These are phyloP conservation scores for Phoenix dactylifera DNA, from an alignment of 176 grass and related monocot genomes.

Conservation along the genomic window DNA sequence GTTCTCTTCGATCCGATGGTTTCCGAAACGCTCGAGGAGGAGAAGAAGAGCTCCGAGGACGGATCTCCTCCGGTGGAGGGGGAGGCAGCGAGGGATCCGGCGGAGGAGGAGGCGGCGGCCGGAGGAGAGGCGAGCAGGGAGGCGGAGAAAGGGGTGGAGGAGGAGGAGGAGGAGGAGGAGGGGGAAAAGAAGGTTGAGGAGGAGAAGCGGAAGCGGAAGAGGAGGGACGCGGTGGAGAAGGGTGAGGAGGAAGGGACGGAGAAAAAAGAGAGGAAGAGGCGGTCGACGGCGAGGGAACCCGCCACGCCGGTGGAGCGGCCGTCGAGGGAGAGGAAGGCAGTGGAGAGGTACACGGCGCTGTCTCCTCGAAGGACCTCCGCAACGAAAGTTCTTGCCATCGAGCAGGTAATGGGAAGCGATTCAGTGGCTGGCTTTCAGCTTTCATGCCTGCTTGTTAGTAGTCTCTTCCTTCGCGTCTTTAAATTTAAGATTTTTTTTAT, in stretches of 20 bases:
- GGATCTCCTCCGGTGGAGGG: background rate
- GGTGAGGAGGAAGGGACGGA: conserved; percentile 22
- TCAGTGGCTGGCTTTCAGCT: too few relatives aligned
- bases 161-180: background rate
- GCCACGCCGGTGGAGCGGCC: conserved; percentile 31
- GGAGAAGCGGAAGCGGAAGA: conserved; percentile 3
- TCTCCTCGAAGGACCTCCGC: conserved; percentile 28
- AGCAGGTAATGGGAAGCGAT: conserved; percentile 34
- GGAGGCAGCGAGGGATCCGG: conserved; percentile 18
- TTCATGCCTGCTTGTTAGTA: background rate
- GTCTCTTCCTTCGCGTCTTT: background rate
- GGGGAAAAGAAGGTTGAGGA: conserved; percentile 6
- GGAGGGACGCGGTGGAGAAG: conserved; percentile 15
- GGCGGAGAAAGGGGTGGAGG: background rate
- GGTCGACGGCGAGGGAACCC: background rate
- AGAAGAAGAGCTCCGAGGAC: background rate
- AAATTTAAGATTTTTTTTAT: background rate
- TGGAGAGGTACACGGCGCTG: conserved; percentile 71
- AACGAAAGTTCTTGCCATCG: conserved; percentile 57
- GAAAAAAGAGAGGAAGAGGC: conserved; percentile 27
- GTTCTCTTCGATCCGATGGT: background rate
- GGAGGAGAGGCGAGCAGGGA: conserved; percentile 2
- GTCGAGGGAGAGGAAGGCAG: conserved; percentile 79
- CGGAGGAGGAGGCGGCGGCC: background rate
- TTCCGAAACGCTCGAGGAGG: background rate